phyloP scores from a whole-genome alignment of 73 alveolate species.

The Paramecium sexaurelia region DNA sequence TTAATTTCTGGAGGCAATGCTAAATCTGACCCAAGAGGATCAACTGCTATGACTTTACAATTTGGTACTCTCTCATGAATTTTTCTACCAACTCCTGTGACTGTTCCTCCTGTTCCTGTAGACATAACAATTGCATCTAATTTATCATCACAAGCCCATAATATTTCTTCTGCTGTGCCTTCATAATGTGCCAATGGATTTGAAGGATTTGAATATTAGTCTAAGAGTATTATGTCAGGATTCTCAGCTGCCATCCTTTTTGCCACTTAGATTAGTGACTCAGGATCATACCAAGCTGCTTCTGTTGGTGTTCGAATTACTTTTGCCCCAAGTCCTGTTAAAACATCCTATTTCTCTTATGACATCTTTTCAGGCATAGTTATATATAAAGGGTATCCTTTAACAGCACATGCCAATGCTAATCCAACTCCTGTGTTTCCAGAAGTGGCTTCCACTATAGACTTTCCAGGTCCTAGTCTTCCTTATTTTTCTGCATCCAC shows the following conservation, averaged over 20 bases:
- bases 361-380: conserved; percentile 97
- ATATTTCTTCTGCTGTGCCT: conserved; percentile 98
- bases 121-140: conserved; percentile 84
- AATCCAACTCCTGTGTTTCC: conserved; percentile 99
- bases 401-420: conserved; percentile 96
- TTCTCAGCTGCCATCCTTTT: conserved; percentile 65
- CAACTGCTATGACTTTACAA: conserved; percentile 92
- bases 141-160: conserved; percentile 93
- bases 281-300: conserved; percentile 71
- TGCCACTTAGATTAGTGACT: conserved; percentile 47
- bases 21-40: conserved; percentile 93
- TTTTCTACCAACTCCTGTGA: conserved; percentile 94
- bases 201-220: conserved; percentile 95
- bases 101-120: conserved; percentile 98
- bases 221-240: conserved; percentile 86
- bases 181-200: conserved; percentile 99
- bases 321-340: conserved; percentile 97
- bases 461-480: conserved; percentile 87
- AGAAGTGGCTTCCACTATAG: conserved; percentile 97
- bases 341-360: conserved; percentile 94
- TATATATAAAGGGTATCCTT: conserved; percentile 89
- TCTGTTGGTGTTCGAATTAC: conserved; percentile 95
- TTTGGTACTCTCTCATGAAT: conserved; percentile 87
- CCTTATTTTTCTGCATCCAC: conserved; percentile 92
- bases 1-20: conserved; percentile 78